phyloP scores from a whole-genome alignment of 2,329 filamentous ascomycete species.

The Pseudogymnoascus destructans region DNA sequence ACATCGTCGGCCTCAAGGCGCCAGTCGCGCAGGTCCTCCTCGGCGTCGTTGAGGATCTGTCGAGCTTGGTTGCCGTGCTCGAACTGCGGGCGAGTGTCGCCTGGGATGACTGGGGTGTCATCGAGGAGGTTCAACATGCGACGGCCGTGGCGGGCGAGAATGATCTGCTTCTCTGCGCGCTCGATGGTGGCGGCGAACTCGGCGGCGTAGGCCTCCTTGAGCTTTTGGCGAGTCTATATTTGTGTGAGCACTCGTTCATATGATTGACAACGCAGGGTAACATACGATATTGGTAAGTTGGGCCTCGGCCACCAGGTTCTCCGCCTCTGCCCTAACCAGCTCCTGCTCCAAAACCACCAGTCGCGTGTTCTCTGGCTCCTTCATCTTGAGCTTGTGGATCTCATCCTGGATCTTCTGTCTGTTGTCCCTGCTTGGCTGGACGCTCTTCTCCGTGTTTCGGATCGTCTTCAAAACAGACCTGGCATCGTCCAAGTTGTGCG shows the following conservation, averaged over 20 bases:
- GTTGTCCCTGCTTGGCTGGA: conserved; percentile 80
- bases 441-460: conserved; percentile 86
- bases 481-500: conserved; percentile 76
- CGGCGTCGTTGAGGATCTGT: conserved; percentile 82
- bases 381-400: conserved; percentile 80
- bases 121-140: conserved; percentile 76
- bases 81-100: conserved; percentile 62
- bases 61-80: conserved; percentile 53
- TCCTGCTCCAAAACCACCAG: conserved; percentile 87
- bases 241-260: not conserved
- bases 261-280: conserved; percentile 17
- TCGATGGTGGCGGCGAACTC: conserved; percentile 89
- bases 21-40: conserved; percentile 77
- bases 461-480: conserved; percentile 77
- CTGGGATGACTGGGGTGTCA: conserved; percentile 78
- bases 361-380: conserved; percentile 74
- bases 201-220: conserved; percentile 85
- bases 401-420: conserved; percentile 85
- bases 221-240: conserved; percentile 73
- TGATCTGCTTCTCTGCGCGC: conserved; percentile 90
- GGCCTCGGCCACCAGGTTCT: conserved; percentile 90
- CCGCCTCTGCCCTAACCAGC: conserved; percentile 86
- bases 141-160: conserved; percentile 81
- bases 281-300: conserved; percentile 87
- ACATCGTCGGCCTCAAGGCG: conserved; percentile 26